Evolutionary conservation across 75 land plant genomes (phyloP).

Genomic region (Azolla pinnata): DNA sequence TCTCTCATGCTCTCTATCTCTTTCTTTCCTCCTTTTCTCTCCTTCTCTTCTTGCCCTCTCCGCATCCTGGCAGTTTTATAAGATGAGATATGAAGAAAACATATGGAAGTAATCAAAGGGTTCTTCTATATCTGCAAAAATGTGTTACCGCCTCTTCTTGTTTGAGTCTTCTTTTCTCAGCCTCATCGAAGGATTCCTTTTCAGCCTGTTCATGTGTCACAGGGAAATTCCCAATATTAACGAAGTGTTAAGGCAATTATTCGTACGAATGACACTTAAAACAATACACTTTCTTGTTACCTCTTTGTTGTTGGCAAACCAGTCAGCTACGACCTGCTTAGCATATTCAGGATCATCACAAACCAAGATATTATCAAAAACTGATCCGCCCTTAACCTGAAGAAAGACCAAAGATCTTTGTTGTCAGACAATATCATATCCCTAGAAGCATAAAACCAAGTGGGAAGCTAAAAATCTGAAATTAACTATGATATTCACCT

Average conservation of each 20-base stretch:
- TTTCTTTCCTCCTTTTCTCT: constrained; percentile 4
- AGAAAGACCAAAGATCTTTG: neutral
- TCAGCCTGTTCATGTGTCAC: constrained; percentile 46
- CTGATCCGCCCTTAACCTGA: constrained; percentile 93
- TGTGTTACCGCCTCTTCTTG: constrained; percentile 76
- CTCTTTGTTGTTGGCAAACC: constrained; percentile 51
- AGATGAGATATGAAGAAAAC: too few species aligned
- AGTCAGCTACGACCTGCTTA: constrained; percentile 59
- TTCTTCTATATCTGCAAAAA: too few species aligned
- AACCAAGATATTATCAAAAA: constrained; percentile 80
- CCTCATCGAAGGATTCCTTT: constrained; percentile 83
- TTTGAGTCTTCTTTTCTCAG: constrained; percentile 65
- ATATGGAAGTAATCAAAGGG: too few species aligned
- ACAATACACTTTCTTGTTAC: too few species aligned
- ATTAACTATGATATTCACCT: too few species aligned
- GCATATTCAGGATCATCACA: constrained; percentile 97
- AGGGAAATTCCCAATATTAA: neutral
- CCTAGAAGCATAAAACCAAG: too few species aligned
- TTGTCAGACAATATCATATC: neutral
- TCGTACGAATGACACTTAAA: too few species aligned
- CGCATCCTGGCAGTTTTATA: neutral
- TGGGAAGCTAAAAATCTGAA: too few species aligned
- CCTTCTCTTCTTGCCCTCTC: constrained; percentile 5
- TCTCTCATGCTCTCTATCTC: constrained; percentile 1
- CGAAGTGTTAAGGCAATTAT: too few species aligned